Percentiles rank a stretch among this genome's conserved stretches.
Evolutionary conservation across 805 yeast genomes (phyloP).

Genomic region (Hanseniaspora clermontiae): DNA sequence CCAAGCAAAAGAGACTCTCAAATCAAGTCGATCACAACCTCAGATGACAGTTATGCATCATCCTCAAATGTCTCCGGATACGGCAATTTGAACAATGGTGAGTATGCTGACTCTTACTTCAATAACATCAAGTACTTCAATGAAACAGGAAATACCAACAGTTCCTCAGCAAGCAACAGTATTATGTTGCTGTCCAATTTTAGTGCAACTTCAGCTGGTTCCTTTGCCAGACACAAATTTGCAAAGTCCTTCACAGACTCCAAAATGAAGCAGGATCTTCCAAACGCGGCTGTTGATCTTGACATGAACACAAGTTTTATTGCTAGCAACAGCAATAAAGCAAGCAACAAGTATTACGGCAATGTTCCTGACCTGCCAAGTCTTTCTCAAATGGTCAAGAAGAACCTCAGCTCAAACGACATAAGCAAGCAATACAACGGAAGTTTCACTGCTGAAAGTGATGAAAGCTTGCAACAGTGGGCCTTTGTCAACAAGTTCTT

Average conservation of each 20-base stretch:
- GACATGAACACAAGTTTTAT: not conserved
- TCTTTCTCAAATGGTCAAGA: slow-evolving; percentile 25
- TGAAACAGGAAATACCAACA: slow-evolving; percentile 29
- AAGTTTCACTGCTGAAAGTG: slow-evolving; percentile 16
- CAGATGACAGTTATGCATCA: slow-evolving; percentile 11
- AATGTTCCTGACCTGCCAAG: slow-evolving; percentile 24
- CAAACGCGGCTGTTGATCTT: not conserved
- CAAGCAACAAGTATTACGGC: slow-evolving; percentile 22
- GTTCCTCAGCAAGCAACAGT: slow-evolving; percentile 28
- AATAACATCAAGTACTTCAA: slow-evolving; percentile 38
- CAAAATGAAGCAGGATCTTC: slow-evolving; percentile 14
- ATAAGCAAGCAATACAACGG: slow-evolving; percentile 14
- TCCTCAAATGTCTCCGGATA: slow-evolving; percentile 1
- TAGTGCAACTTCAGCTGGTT: slow-evolving; percentile 84
- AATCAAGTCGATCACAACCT: slow-evolving; percentile 14
- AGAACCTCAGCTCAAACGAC: slow-evolving; percentile 17
- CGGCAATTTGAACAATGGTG: not conserved
- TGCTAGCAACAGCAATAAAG: not conserved
- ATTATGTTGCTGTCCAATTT: slow-evolving; percentile 45
- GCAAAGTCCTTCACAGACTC: slow-evolving; percentile 31
- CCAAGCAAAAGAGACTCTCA: slow-evolving; percentile 4
- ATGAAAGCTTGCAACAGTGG: slow-evolving; percentile 31
- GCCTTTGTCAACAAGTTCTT: slow-evolving; percentile 46
- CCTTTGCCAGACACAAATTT: slow-evolving; percentile 60
- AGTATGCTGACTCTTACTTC: slow-evolving; percentile 20